These are phyloP conservation scores for Cyathus pygmaeus DNA, from an alignment of 1,284 basidiomycete species.

Conservation along the genomic window DNA sequence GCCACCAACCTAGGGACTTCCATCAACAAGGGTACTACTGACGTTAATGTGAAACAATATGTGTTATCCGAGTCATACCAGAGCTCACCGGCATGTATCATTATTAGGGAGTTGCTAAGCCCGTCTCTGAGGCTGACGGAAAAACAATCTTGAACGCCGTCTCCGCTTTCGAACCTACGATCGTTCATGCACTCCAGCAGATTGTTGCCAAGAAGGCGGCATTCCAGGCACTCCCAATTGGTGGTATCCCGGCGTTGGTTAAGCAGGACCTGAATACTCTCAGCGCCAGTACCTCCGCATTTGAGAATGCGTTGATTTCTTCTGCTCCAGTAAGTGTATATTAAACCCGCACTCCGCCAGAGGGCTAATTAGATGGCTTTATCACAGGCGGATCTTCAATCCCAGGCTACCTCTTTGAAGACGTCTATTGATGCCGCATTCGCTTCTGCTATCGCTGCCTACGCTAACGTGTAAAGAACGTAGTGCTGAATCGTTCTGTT, in stretches of 20 bases:
- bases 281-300: conserved; percentile 28
- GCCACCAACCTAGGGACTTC: conserved; percentile 29
- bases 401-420: conserved; percentile 14
- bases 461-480: conserved; percentile 10
- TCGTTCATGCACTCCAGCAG: conserved; percentile 30
- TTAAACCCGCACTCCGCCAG: no score
- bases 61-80: background rate
- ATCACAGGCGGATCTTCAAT: conserved; percentile 15
- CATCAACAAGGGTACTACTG: conserved; percentile 36
- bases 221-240: conserved; percentile 39
- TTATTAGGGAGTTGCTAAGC: conserved; percentile 13
- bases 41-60: conserved; percentile 26
- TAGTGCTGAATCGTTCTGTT: conserved; percentile 5
- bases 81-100: background rate
- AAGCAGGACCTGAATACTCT: conserved; percentile 34
- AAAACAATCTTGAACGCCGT: conserved; percentile 33
- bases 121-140: conserved; percentile 38
- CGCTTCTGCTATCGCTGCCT: conserved; percentile 40
- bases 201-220: conserved; percentile 43
- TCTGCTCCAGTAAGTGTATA: conserved; percentile 35
- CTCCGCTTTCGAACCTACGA: conserved; percentile 33
- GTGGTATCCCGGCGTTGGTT: conserved; percentile 34
- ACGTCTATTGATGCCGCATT: conserved; percentile 37
- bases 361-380: background rate
- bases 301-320: conserved; percentile 38